phyloP scores from a whole-genome alignment of 345 rosid species.

The Ceriops decandra region DNA sequence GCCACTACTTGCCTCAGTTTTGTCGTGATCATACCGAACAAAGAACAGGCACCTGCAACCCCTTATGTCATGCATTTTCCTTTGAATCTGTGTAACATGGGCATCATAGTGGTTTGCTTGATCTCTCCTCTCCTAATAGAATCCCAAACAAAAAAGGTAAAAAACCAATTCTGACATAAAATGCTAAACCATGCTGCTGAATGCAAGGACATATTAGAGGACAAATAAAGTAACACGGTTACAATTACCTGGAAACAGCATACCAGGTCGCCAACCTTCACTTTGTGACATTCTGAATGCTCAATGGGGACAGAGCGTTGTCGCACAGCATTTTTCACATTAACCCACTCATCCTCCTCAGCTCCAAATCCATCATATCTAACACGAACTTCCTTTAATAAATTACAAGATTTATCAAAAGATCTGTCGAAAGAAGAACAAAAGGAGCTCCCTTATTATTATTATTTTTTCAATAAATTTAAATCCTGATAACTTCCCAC shows the following conservation, averaged over 20 bases:
- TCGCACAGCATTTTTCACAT: conserved; percentile 46
- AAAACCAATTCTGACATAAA: background rate
- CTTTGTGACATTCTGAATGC: conserved; percentile 48
- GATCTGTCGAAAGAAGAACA: background rate
- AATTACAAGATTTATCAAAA: conserved; percentile 27
- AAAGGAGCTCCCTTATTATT: no score
- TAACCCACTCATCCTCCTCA: conserved; percentile 72
- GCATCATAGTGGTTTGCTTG: conserved; percentile 61
- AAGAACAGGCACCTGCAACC: conserved; percentile 67
- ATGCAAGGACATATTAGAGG: background rate
- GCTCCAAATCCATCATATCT: conserved; percentile 75
- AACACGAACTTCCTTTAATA: conserved; percentile 62
- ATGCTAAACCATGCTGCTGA: conserved; percentile 4
- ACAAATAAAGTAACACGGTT: background rate
- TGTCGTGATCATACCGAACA: conserved; percentile 52
- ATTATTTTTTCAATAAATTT: no score
- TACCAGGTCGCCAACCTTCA: conserved; percentile 53
- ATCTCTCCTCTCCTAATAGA: conserved; percentile 53
- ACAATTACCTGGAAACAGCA: conserved; percentile 63
- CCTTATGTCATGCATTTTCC: conserved; percentile 60
- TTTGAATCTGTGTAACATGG: conserved; percentile 44
- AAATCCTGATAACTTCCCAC: no score
- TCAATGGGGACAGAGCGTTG: conserved; percentile 59
- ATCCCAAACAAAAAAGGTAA: background rate
- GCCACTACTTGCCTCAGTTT: conserved; percentile 37